Evolutionary conservation across 2,329 filamentous ascomycete species (phyloP), one percentile per base, ranked within the genome.

Genomic region (Didymella arachidicola): DNA sequence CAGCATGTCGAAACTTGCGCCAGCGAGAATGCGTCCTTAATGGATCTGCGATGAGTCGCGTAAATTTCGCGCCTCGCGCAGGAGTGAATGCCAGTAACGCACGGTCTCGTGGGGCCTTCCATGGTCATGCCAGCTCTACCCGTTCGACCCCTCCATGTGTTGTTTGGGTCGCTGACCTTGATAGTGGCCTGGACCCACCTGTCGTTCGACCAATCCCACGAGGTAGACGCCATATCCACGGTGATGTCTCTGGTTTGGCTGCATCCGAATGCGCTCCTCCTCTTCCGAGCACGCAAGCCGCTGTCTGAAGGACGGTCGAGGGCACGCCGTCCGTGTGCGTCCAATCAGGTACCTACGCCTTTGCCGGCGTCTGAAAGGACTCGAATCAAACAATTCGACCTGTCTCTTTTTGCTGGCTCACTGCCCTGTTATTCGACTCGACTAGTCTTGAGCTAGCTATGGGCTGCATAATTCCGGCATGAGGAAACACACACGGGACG

Each of bases 401-500:
- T 54, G 55, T 65, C 60, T 55, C 55, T 60, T 53, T 64, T 68
- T 65, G 61, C 67, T 62, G 63, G 39, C 56, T 52, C 45, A 34
- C 30, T 39, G 64, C 41, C 46, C 48, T 66, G 64, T 57, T 55
- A 71, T 72, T 73, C 70, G 71, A 62, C 62, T 49, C 39, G 30
- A 29, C 50, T 59, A 57, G 62, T 43, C 60, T 52, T 48, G 36
- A 61, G 55, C 70, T 70, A 71, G 59, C 47, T 47, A 47, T 53
- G 49, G 63, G 57, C 63, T 71, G 71, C 71, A 71, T 66, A 55
- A 64, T 60, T 59, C 67, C 69, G 65, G 76, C 78, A 79, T 78
- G 68, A 72, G 67, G 53, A 70, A 67, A 61, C 68, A 66, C 72
- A 73, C 75, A 79, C 77, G 74, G 75, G 77, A 78, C 70, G 67